Base-by-base conservation (phyloP, 805 yeast species). In the Lachancea quebecensis region DNA sequence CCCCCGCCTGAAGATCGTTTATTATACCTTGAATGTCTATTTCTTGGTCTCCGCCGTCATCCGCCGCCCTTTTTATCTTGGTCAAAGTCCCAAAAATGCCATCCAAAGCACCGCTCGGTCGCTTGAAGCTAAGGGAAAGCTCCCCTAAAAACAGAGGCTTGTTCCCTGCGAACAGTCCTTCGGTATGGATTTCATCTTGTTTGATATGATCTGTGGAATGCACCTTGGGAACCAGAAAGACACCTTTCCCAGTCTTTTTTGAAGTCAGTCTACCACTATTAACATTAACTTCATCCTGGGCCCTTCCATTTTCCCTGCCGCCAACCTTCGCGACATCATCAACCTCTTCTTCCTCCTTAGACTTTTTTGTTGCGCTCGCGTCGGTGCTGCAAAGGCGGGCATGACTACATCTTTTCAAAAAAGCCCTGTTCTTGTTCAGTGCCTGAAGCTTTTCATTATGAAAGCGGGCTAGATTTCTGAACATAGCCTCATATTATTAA, bases 101-200 rank as follows among this genome's bases (percentile, higher is more conserved):
- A 35, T 54, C 55, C 17, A 56, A 41, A 4, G 42, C 41, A 15
- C 42, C 44, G 1, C 41, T 27, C 10, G 52, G 46, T 2, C 42
- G 21, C 17, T 42, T 45, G 10, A 39, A 28, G 4, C 46, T 48
- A 4, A 53, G 18, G 14, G 61, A 50, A 9, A 64, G 60, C 44
- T 69, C 65, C 10, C 73, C 71, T 48, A 72, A 53, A 45, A 70
- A 68, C 33, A 73, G 54, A 2, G 77, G 77, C 31, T 70, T 64
- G 50, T 71, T 70, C 11, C 75, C 74, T 10, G 76, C 73, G 52
- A 71, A 69, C 33, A 73, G 56, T 2, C 74, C 70, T 36, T 70
- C 72, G 17, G 59, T 52, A 38, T 62, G 61, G 6, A 64, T 48
- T n/a, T 60, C 64, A 10, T 49, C 42, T 5, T 40, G 46, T 2